Percentiles rank a stretch among this genome's conserved stretches.
Conservation (phyloP, 139 green algal species). For the Chlamydomonas sp. region DNA sequence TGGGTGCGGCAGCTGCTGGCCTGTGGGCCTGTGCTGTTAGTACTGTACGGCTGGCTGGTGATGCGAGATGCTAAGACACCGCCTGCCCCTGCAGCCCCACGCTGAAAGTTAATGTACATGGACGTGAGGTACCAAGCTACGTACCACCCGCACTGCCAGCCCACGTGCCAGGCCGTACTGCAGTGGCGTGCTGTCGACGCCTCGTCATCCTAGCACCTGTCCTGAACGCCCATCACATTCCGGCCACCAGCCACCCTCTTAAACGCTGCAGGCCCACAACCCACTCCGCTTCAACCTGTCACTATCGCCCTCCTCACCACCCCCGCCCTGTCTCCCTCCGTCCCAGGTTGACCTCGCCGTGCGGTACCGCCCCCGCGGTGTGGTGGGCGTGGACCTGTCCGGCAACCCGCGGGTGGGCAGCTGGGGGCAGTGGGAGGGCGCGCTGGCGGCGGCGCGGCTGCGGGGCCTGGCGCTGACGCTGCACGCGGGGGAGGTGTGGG, state of each 20-base stretch:
- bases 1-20: conserved; percentile 3
- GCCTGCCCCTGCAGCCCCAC: too few relatives aligned
- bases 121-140: too few relatives aligned
- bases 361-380: conserved; percentile 26
- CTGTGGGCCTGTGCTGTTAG: not conserved
- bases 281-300: not conserved
- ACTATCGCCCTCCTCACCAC: not conserved
- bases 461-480: conserved; percentile 73
- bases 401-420: conserved; percentile 75
- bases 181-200: too few relatives aligned
- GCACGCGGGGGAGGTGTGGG: conserved; percentile 77
- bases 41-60: not conserved
- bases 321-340: too few relatives aligned
- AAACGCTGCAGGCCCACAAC: not conserved
- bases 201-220: too few relatives aligned
- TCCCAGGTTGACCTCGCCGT: conserved; percentile 63
- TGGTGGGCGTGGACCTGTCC: conserved; percentile 82
- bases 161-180: too few relatives aligned
- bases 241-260: too few relatives aligned
- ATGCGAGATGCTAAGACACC: too few relatives aligned
- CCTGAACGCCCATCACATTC: too few relatives aligned
- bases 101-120: too few relatives aligned
- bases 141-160: too few relatives aligned
- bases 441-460: conserved; percentile 61
- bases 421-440: conserved; percentile 65